phyloP scores from a whole-genome alignment of 345 rosid genomes.

The Pistacia vera region DNA sequence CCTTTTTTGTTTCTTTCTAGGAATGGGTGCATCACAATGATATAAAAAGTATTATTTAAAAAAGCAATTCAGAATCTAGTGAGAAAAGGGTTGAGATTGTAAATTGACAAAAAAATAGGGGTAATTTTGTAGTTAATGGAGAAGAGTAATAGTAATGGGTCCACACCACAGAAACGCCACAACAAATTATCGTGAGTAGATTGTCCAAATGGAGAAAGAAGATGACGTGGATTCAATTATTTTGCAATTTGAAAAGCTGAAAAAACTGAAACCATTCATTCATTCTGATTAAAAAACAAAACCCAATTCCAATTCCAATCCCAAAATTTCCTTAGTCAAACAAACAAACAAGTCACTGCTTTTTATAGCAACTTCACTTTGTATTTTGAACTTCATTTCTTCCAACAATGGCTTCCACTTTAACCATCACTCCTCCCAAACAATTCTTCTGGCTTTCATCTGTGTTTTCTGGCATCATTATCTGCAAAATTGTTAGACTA shows the following conservation, averaged over 20 bases:
- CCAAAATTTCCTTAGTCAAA: background rate
- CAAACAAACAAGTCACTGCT: too few relatives aligned
- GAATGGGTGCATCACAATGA: too few relatives aligned
- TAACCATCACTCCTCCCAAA: conserved; percentile 18
- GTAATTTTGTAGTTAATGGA: too few relatives aligned
- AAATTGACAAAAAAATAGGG: too few relatives aligned
- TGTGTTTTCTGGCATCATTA: conserved; percentile 43
- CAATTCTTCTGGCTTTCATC: conserved; percentile 38
- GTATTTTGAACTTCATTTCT: conserved; percentile 26
- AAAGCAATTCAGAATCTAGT: too few relatives aligned
- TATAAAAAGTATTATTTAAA: too few relatives aligned
- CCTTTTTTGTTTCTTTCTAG: too few relatives aligned
- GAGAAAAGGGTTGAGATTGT: too few relatives aligned
- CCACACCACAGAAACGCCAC: too few relatives aligned
- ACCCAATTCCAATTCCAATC: background rate
- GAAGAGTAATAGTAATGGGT: too few relatives aligned
- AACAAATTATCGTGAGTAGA: too few relatives aligned
- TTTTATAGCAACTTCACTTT: background rate
- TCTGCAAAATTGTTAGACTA: conserved; percentile 51
- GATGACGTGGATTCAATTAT: background rate
- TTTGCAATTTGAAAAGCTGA: background rate
- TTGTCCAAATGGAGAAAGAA: background rate
- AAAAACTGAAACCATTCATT: background rate
- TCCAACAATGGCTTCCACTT: conserved; percentile 5
- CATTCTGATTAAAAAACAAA: background rate